Conservation (phyloP, 306 rosid genomes). For the Rubus parviflorus region DNA sequence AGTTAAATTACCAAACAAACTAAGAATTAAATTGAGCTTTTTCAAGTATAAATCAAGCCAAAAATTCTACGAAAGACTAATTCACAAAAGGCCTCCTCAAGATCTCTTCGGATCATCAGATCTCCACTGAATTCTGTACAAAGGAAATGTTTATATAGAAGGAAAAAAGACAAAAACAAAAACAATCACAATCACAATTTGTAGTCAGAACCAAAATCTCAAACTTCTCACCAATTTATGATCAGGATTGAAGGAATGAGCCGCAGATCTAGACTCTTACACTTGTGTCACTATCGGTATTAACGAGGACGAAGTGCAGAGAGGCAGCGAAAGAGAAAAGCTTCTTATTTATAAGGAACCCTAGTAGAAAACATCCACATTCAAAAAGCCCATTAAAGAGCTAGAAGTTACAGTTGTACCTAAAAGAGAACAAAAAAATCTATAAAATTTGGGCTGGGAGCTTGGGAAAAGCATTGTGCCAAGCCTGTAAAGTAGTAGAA, state of each 20-base stretch:
- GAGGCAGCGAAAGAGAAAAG: neutral
- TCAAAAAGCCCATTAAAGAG: neutral
- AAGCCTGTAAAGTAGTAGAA: neutral
- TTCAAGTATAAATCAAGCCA: neutral
- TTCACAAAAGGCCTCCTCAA: neutral
- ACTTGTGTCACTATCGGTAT: neutral
- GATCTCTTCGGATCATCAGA: neutral
- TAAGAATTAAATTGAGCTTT: neutral
- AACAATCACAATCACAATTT: neutral
- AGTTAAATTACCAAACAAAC: neutral
- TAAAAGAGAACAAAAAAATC: neutral
- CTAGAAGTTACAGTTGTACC: neutral
- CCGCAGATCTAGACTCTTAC: neutral
- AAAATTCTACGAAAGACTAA: neutral
- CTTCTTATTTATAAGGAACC: neutral
- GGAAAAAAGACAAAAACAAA: neutral
- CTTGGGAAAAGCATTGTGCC: neutral
- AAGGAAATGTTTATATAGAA: neutral
- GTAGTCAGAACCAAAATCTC: neutral
- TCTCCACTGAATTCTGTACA: neutral
- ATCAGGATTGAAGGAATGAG: neutral
- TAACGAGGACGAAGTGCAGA: neutral
- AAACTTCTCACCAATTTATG: slow-evolving; percentile 14
- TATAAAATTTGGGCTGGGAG: neutral
- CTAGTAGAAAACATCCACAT: neutral